Conservation (phyloP, 768 basidiomycete genomes). For the Inosperma sp. region DNA sequence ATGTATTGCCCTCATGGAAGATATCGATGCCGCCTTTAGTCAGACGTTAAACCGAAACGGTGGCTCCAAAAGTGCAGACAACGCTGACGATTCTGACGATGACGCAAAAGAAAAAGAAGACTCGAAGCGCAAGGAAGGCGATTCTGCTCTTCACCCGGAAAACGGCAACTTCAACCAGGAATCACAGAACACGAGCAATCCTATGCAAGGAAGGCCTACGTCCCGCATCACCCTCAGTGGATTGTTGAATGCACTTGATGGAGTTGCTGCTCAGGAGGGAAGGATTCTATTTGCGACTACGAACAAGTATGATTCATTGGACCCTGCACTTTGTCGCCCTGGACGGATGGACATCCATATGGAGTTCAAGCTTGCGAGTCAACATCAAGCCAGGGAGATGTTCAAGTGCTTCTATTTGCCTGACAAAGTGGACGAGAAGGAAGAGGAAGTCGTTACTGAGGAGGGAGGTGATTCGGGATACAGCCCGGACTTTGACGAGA, state of each 20-base stretch:
- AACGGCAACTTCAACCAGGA: too few species aligned
- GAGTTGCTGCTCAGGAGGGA: conserved; percentile 77
- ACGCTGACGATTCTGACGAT: conserved; percentile 14
- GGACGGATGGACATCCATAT: conserved; percentile 80
- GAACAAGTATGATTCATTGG: conserved; percentile 65
- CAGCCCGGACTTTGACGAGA: too few species aligned
- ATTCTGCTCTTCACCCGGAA: conserved; percentile 16
- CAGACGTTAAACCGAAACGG: conserved; percentile 39
- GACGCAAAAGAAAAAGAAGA: conserved; percentile 15
- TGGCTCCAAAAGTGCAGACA: conserved; percentile 19
- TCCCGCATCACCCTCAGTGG: conserved; percentile 62
- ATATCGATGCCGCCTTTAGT: conserved; percentile 75
- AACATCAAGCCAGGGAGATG: conserved; percentile 59
- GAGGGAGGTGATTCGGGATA: too few species aligned
- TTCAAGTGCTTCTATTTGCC: conserved; percentile 68
- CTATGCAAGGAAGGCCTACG: conserved; percentile 4
- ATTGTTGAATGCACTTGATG: conserved; percentile 75
- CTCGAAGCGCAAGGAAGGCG: conserved; percentile 3
- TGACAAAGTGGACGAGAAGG: conserved; percentile 24
- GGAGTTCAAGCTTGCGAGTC: conserved; percentile 71
- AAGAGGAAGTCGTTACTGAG: conserved; percentile 20
- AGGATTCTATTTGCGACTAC: conserved; percentile 77
- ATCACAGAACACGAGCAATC: too few species aligned
- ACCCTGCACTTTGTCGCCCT: conserved; percentile 69
- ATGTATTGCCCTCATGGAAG: conserved; percentile 79